Conservation (phyloP, 768 basidiomycete genomes). For the Suillus subaureus region DNA sequence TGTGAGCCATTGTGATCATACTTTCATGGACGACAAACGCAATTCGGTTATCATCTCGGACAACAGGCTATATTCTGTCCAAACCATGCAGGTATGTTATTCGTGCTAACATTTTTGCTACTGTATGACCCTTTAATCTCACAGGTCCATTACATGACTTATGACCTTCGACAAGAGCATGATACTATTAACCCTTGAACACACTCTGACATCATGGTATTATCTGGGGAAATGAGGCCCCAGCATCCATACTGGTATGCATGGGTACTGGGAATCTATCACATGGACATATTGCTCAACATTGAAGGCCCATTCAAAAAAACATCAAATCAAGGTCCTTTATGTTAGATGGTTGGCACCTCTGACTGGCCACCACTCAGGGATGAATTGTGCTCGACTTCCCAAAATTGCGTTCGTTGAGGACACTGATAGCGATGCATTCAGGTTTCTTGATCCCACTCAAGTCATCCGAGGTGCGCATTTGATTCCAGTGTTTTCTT, state of each 20-base stretch:
- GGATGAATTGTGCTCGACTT: not conserved
- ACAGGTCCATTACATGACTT: constrained; percentile 18
- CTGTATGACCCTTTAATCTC: not conserved
- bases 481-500: constrained; percentile 7
- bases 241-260: constrained; percentile 42
- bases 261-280: constrained; percentile 36
- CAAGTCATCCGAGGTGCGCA: constrained; percentile 6
- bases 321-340: not conserved
- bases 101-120: too few relatives aligned
- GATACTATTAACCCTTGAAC: constrained; percentile 29
- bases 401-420: not conserved
- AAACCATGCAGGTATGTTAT: not conserved
- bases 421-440: not conserved
- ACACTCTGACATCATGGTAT: constrained; percentile 39
- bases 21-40: not conserved
- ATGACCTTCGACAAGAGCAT: constrained; percentile 17
- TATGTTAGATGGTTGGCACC: not conserved
- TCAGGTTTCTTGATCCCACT: constrained; percentile 9
- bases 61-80: not conserved
- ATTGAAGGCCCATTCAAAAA: not conserved
- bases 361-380: not conserved
- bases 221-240: constrained; percentile 11
- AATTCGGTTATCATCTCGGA: not conserved
- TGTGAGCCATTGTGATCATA: not conserved
- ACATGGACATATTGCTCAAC: constrained; percentile 12